Conservation (phyloP, 73 alveolate species). For the Blepharisma japonicum region DNA sequence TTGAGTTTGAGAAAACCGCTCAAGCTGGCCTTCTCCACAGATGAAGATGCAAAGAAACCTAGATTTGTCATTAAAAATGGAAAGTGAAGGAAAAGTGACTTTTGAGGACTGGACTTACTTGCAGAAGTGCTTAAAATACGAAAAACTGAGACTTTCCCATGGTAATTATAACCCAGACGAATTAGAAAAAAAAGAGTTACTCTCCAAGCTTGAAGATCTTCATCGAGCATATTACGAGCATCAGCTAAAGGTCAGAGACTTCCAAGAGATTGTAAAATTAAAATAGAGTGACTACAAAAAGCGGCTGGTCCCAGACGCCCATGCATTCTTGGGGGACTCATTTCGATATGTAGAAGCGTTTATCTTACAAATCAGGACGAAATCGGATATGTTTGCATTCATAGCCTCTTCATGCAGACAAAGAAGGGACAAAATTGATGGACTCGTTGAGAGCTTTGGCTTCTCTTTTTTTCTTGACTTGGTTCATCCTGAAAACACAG, state of each 20-base stretch:
- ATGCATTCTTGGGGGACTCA: neutral
- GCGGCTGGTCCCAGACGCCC: slow-evolving; percentile 27
- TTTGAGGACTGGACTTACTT: slow-evolving; percentile 28
- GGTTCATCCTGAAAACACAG: slow-evolving; percentile 24
- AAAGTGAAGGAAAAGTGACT: slow-evolving; percentile 15
- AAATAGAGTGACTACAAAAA: neutral
- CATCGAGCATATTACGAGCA: neutral
- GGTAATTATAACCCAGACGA: slow-evolving; percentile 8
- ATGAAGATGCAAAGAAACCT: too few species aligned
- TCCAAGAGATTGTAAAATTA: neutral
- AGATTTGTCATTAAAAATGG: too few species aligned
- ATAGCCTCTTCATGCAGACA: neutral
- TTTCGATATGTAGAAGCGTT: slow-evolving; percentile 10
- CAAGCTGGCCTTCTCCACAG: too few species aligned
- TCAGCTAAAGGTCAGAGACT: slow-evolving; percentile 19
- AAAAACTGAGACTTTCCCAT: slow-evolving; percentile 6
- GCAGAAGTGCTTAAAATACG: slow-evolving; percentile 23
- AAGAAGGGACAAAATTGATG: neutral
- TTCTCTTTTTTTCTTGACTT: slow-evolving; percentile 16
- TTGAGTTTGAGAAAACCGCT: too few species aligned
- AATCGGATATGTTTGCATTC: slow-evolving; percentile 7
- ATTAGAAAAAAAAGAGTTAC: slow-evolving; percentile 6
- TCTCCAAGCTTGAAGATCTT: neutral
- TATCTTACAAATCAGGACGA: neutral
- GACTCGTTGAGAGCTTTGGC: slow-evolving; percentile 24